Conservation (phyloP, 176 grass and related monocot species). For the Pharus latifolius region DNA sequence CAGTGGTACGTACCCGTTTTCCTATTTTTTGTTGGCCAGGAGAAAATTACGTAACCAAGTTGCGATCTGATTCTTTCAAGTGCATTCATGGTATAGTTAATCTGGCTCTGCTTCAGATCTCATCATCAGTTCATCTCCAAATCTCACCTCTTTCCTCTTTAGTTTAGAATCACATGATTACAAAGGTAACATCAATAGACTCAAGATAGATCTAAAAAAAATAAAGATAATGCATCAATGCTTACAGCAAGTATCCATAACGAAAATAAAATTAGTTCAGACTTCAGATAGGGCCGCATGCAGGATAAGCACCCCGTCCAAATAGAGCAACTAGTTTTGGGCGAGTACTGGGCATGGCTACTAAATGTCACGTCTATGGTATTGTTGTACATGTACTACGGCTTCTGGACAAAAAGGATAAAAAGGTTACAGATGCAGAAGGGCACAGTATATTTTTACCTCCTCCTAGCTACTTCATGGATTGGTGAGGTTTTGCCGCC, state of each 20-base stretch:
- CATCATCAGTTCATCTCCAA: too few species aligned
- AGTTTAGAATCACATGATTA: too few species aligned
- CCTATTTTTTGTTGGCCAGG: too few species aligned
- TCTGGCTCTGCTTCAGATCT: too few species aligned
- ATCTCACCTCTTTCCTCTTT: too few species aligned
- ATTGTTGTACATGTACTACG: slow-evolving; percentile 19
- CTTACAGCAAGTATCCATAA: slow-evolving; percentile 18
- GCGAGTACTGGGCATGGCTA: background rate
- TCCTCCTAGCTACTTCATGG: slow-evolving; percentile 30
- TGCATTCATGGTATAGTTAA: too few species aligned
- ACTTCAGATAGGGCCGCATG: slow-evolving; percentile 8
- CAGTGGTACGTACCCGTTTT: too few species aligned
- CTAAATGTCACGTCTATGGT: slow-evolving; percentile 15
- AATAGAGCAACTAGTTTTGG: slow-evolving; percentile 3
- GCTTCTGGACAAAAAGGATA: background rate
- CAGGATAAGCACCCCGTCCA: slow-evolving; percentile 18
- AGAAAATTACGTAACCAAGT: too few species aligned
- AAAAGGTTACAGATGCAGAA: background rate
- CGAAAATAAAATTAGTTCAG: slow-evolving; percentile 5
- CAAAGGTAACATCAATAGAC: slow-evolving; percentile 5
- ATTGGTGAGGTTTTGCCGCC: background rate
- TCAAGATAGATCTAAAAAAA: background rate
- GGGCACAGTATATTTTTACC: background rate
- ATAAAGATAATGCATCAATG: background rate
- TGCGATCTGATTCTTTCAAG: too few species aligned